These are phyloP conservation scores for Trypanosoma scelopori DNA, from an alignment of 208 protist genomes.

Conservation along the genomic window DNA sequence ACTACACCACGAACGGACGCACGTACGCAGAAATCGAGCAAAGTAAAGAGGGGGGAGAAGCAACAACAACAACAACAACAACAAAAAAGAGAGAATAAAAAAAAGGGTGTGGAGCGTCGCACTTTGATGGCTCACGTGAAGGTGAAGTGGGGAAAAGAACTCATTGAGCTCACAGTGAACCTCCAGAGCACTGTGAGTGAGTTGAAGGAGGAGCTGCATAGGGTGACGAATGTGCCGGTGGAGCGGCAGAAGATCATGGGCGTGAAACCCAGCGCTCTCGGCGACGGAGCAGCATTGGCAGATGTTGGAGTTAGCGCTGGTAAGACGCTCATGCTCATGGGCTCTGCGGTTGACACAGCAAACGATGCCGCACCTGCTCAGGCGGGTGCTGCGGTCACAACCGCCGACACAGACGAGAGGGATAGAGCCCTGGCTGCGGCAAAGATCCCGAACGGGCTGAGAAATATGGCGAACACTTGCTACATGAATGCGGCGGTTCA, in stretches of 20 bases:
- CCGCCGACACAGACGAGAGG: constrained; percentile 11
- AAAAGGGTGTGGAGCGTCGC: too few relatives aligned
- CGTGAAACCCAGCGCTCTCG: constrained; percentile 34
- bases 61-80: neutral
- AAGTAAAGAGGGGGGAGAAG: neutral
- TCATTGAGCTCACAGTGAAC: constrained; percentile 55
- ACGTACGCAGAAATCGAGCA: too few relatives aligned
- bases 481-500: constrained; percentile 89
- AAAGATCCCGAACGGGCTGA: constrained; percentile 45
- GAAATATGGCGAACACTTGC: constrained; percentile 88
- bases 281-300: constrained; percentile 35
- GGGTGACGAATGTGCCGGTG: constrained; percentile 59
- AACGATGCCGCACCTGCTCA: constrained; percentile 16
- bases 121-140: constrained; percentile 51
- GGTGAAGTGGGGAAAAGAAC: constrained; percentile 84
- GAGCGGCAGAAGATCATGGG: constrained; percentile 90
- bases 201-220: constrained; percentile 57
- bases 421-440: constrained; percentile 20
- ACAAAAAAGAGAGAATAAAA: neutral
- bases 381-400: constrained; percentile 12
- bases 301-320: constrained; percentile 45
- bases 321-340: constrained; percentile 82
- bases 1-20: too few relatives aligned
- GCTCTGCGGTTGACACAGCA: constrained; percentile 46
- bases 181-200: constrained; percentile 27